Percentiles rank a stretch among this genome's conserved stretches.
These are phyloP conservation scores for Agaricus subrufescens DNA, from an alignment of 768 basidiomycete species.

Conservation along the genomic window DNA sequence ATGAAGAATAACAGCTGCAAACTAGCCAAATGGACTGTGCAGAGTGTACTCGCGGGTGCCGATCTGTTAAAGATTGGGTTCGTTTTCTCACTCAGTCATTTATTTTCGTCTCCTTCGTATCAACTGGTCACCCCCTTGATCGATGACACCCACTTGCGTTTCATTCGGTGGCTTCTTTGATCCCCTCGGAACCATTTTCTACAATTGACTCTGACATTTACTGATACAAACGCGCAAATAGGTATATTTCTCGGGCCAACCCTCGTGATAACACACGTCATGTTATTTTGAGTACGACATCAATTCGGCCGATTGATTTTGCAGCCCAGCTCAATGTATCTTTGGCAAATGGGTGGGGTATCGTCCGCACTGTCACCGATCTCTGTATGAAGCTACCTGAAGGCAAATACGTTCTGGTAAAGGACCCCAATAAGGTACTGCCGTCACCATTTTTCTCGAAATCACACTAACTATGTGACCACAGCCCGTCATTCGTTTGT, in stretches of 20 bases:
- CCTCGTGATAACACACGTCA: constrained; percentile 95
- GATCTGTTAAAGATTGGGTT: constrained; percentile 97
- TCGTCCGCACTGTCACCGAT: constrained; percentile 92
- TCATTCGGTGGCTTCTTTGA: constrained; percentile 9
- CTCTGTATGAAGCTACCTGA: constrained; percentile 95
- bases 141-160: constrained; percentile 1
- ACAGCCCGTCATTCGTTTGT: constrained; percentile 91
- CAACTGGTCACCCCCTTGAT: constrained; percentile 2
- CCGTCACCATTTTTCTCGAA: constrained; percentile 3
- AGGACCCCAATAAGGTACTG: constrained; percentile 95
- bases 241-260: constrained; percentile 92
- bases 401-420: constrained; percentile 95
- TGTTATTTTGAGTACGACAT: constrained; percentile 91
- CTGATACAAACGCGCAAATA: constrained; percentile 28
- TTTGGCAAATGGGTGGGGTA: constrained; percentile 96
- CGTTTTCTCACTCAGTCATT: constrained; percentile 11
- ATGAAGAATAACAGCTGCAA: constrained; percentile 99
- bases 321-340: constrained; percentile 94
- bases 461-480: constrained; percentile 16
- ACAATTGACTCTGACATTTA: constrained; percentile 10
- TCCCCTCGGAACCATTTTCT: constrained; percentile 10
- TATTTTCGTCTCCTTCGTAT: constrained; percentile 7
- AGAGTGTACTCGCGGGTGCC: constrained; percentile 91
- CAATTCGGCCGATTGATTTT: constrained; percentile 92
- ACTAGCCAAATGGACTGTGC: constrained; percentile 95